Evolutionary conservation across 345 rosid species (phyloP).

Genomic region (Ailanthus altissimus): DNA sequence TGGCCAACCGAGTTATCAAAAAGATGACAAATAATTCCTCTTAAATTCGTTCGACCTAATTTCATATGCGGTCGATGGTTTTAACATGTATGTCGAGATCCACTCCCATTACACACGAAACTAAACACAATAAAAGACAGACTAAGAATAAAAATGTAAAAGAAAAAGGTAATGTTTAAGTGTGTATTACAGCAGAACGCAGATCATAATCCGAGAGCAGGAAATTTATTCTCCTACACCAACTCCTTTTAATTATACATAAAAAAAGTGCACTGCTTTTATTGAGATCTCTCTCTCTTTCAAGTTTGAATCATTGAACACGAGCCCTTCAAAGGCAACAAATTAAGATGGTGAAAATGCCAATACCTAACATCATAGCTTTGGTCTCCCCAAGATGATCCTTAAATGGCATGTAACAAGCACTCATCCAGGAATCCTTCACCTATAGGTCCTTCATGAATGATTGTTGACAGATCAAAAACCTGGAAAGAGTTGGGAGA

Average conservation of each 20-base stretch:
- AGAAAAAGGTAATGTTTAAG: neutral
- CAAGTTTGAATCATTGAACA: slow-evolving; percentile 7
- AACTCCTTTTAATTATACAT: neutral
- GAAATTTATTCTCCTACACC: slow-evolving; percentile 8
- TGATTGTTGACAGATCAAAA: slow-evolving; percentile 35
- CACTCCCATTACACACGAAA: neutral
- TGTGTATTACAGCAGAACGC: neutral
- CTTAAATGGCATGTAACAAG: slow-evolving; percentile 29
- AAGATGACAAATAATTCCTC: neutral
- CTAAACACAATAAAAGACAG: neutral
- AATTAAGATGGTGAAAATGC: slow-evolving; percentile 1
- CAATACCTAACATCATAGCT: neutral
- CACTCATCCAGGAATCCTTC: slow-evolving; percentile 25
- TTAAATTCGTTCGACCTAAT: neutral
- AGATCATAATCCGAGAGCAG: neutral
- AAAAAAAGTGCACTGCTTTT: slow-evolving; percentile 1
- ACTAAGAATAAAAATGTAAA: neutral
- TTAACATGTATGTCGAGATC: neutral
- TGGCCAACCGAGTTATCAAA: neutral
- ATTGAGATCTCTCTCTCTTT: slow-evolving; percentile 30
- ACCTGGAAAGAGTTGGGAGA: slow-evolving; percentile 25
- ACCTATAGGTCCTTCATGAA: slow-evolving; percentile 17
- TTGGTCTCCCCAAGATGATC: slow-evolving; percentile 17
- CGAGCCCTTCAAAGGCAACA: slow-evolving; percentile 7
- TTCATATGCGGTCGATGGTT: neutral